Percentiles rank a stretch among this genome's conserved stretches.
These are phyloP conservation scores for Pisolithus thermaeus DNA, from an alignment of 1,284 basidiomycete genomes.

Conservation along the genomic window DNA sequence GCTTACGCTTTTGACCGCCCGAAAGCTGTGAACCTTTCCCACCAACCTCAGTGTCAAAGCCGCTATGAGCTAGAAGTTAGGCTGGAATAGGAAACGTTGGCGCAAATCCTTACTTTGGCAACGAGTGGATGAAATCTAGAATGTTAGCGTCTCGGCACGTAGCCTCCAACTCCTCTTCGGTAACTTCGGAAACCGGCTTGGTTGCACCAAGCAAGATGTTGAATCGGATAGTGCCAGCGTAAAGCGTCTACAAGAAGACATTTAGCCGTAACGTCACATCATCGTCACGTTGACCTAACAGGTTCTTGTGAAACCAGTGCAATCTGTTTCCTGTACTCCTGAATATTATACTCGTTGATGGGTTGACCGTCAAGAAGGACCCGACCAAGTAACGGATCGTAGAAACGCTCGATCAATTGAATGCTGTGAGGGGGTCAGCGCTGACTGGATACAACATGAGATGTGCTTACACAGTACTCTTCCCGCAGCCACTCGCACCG, in stretches of 20 bases:
- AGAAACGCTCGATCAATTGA: slow-evolving; percentile 86
- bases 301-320: slow-evolving; percentile 94
- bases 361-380: slow-evolving; percentile 78
- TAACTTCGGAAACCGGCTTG: slow-evolving; percentile 77
- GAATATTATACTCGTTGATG: slow-evolving; percentile 76
- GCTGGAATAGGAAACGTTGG: not conserved
- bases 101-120: slow-evolving; percentile 65
- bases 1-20: slow-evolving; percentile 87
- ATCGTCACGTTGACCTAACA: slow-evolving; percentile 3
- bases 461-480: slow-evolving; percentile 71
- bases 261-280: not conserved
- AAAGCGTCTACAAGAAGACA: slow-evolving; percentile 50
- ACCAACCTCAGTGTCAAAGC: slow-evolving; percentile 80
- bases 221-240: slow-evolving; percentile 83
- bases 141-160: slow-evolving; percentile 88
- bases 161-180: slow-evolving; percentile 82
- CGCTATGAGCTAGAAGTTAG: slow-evolving; percentile 30
- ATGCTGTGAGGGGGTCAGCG: slow-evolving; percentile 41
- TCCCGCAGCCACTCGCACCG: slow-evolving; percentile 87
- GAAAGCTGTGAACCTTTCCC: slow-evolving; percentile 92
- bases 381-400: slow-evolving; percentile 72
- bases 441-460: not conserved
- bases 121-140: slow-evolving; percentile 81
- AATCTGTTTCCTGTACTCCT: slow-evolving; percentile 79
- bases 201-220: slow-evolving; percentile 86